Percentiles rank a stretch among this genome's conserved stretches.
Conservation (phyloP, 2,329 filamentous ascomycete species). For the Pseudodiploospora longispora region DNA sequence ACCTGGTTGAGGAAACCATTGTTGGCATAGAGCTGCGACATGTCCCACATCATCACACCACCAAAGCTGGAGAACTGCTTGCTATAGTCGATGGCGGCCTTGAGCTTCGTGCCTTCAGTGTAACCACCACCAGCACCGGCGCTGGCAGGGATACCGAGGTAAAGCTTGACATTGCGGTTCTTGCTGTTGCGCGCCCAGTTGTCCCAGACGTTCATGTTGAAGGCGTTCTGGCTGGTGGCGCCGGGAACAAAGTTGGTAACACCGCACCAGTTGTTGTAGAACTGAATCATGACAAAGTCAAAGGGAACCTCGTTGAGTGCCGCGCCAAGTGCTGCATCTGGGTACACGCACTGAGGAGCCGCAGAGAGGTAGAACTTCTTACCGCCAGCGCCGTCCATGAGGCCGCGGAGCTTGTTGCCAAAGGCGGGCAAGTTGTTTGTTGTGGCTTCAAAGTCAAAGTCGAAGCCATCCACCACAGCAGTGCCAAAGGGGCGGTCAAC, state of each 20-base stretch:
- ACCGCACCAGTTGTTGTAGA: constrained; percentile 65
- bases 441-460: constrained; percentile 63
- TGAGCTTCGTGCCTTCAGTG: constrained; percentile 34
- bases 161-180: constrained; percentile 52
- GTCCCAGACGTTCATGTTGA: constrained; percentile 58
- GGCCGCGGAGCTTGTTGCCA: constrained; percentile 44
- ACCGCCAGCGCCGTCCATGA: constrained; percentile 43
- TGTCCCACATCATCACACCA: constrained; percentile 64
- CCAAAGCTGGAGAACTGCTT: constrained; percentile 53
- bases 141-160: constrained; percentile 53
- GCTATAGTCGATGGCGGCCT: constrained; percentile 42
- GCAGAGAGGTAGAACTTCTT: constrained; percentile 57
- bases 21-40: constrained; percentile 51
- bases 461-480: constrained; percentile 64
- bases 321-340: constrained; percentile 49
- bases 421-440: constrained; percentile 55
- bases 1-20: constrained; percentile 44
- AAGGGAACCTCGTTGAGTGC: constrained; percentile 47
- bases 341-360: constrained; percentile 61
- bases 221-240: constrained; percentile 38
- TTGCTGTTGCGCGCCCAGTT: constrained; percentile 52
- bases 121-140: constrained; percentile 49
- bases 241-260: constrained; percentile 41
- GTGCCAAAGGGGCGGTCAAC: constrained; percentile 58
- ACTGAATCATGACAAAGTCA: constrained; percentile 56